Conservation (phyloP, 495 filamentous ascomycete species). For the Penicillium lagena region DNA sequence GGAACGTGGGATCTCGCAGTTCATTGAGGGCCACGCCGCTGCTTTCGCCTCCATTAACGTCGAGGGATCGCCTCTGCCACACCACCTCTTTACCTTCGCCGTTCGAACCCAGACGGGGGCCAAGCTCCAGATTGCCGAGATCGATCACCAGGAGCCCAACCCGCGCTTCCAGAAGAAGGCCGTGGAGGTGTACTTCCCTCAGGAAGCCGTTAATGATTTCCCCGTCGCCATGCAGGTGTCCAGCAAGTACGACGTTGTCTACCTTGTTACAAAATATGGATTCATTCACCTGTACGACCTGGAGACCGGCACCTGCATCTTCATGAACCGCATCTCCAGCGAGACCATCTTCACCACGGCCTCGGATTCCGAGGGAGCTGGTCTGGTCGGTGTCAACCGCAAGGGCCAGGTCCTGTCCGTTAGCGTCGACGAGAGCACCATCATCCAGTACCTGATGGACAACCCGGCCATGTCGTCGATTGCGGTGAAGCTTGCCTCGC, state of each 20-base stretch:
- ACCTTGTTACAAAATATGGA: constrained; percentile 96
- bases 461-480: constrained; percentile 88
- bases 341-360: constrained; percentile 98
- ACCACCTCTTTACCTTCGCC: constrained; percentile 94
- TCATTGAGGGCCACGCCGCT: constrained; percentile 95
- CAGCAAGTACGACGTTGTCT: constrained; percentile 88
- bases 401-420: constrained; percentile 96
- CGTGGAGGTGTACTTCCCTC: constrained; percentile 95
- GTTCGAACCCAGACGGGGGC: constrained; percentile 81
- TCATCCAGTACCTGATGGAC: constrained; percentile 90
- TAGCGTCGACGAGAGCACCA: constrained; percentile 79
- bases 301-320: constrained; percentile 94
- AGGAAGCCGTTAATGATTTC: constrained; percentile 92
- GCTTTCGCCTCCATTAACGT: constrained; percentile 86
- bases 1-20: constrained; percentile 92
- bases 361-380: constrained; percentile 72
- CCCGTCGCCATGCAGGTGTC: constrained; percentile 98
- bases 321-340: constrained; percentile 99
- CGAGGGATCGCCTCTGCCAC: constrained; percentile 82
- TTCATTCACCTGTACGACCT: constrained; percentile 99
- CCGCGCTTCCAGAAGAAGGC: constrained; percentile 87
- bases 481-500: constrained; percentile 91
- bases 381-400: constrained; percentile 91
- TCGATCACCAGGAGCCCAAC: constrained; percentile 86
- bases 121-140: constrained; percentile 96